Evolutionary conservation across 495 filamentous ascomycete species (phyloP), one percentile per base, ranked within the genome.

Genomic region (Monascus purpureus): DNA sequence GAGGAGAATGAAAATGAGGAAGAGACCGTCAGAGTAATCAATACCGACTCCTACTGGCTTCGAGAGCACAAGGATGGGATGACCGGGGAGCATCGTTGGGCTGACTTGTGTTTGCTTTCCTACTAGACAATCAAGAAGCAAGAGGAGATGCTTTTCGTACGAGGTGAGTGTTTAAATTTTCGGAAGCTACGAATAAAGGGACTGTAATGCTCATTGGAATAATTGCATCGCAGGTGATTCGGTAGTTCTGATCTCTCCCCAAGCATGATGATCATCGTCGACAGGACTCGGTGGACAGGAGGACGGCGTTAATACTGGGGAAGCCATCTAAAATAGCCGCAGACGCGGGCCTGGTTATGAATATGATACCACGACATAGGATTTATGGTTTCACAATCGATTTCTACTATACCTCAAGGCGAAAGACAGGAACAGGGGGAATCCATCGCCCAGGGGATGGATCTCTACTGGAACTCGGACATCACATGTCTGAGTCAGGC

Each of bases 91-190:
- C 5, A 22, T 9, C 19, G 25, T 11, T 18, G 16, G 17, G 28
- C 42, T 48, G 37, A 51, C 17, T 28, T 13, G 4, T 22, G 20
- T 22, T 22, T 22, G 5, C 9, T 9, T 22, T 22, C 9, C 20
- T 22, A 22, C 20, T 22, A 94, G 87, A 93, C 84, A 8, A 75
- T 86, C 35, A 90, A 85, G 55, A 93, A 92, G 59, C 88, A 94
- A 47, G 87, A 84, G 25, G 92, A 96, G 50, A 99, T 96, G 90
- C 61, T 99, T n/a, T 99, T 99, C 48, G 90, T 97, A 16, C 66
- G 90, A 80, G 90, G 88, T 93, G 53, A 33, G 71, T 59, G 7
- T 19, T 6, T 3, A 6, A 14, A 17, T 8, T 3, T 7, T 13
- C 22, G 3, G 17, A 22, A 9, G 19, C 12, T 11, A 6, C 2